Percentiles rank a stretch among this genome's conserved stretches.
These are phyloP conservation scores for Nakazawaea wickerhamii DNA, from an alignment of 805 yeast species.

Conservation along the genomic window DNA sequence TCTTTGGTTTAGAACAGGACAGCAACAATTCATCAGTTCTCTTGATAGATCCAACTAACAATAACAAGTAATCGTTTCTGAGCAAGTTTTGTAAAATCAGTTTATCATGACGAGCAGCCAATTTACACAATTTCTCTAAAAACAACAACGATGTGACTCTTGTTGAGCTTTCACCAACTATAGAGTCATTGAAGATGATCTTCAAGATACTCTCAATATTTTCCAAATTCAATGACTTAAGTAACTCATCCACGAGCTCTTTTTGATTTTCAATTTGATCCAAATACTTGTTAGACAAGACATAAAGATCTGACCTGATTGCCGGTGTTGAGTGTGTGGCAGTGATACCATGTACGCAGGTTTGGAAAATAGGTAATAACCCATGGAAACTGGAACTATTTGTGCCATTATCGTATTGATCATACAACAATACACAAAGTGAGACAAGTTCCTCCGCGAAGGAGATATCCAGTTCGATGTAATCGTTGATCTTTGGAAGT, in stretches of 20 bases:
- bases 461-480: conserved; percentile 56
- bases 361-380: conserved; percentile 62
- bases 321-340: conserved; percentile 62
- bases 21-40: conserved; percentile 60
- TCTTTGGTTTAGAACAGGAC: conserved; percentile 13
- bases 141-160: conserved; percentile 73
- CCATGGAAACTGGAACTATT: conserved; percentile 32
- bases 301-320: conserved; percentile 75
- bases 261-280: conserved; percentile 40
- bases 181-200: conserved; percentile 69
- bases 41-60: conserved; percentile 62
- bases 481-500: conserved; percentile 72
- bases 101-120: conserved; percentile 41
- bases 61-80: conserved; percentile 57
- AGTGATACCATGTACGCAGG: conserved; percentile 68
- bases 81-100: conserved; percentile 57
- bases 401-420: conserved; percentile 48
- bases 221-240: conserved; percentile 57
- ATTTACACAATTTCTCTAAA: conserved; percentile 42
- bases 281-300: conserved; percentile 62
- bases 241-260: conserved; percentile 39
- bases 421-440: conserved; percentile 64
- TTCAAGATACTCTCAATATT: conserved; percentile 43
- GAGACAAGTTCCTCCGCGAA: conserved; percentile 78
- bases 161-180: conserved; percentile 70